Evolutionary conservation across 2,329 filamentous ascomycete species (phyloP).

Genomic region (Thelonectria rubi): DNA sequence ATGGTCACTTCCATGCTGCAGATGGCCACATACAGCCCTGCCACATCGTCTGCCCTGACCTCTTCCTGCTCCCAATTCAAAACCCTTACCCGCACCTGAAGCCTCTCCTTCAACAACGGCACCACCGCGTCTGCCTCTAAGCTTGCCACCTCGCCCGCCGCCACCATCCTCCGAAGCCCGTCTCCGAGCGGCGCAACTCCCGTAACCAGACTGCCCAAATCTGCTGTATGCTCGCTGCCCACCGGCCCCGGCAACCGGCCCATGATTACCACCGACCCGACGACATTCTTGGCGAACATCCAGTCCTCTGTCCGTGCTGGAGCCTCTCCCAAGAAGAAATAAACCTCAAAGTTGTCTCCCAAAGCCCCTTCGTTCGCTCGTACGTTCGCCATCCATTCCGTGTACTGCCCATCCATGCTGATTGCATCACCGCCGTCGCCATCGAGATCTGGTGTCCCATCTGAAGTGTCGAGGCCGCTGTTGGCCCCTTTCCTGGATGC

Average conservation of each 20-base stretch:
- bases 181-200: slow-evolving; percentile 63
- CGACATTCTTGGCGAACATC: slow-evolving; percentile 62
- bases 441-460: slow-evolving; percentile 39
- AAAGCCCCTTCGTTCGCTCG: slow-evolving; percentile 68
- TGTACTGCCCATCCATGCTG: slow-evolving; percentile 55
- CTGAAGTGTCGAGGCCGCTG: slow-evolving; percentile 15
- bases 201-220: slow-evolving; percentile 44
- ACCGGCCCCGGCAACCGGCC: slow-evolving; percentile 45
- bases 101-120: slow-evolving; percentile 52
- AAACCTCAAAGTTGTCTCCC: slow-evolving; percentile 67
- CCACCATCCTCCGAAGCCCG: slow-evolving; percentile 55
- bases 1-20: slow-evolving; percentile 44
- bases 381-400: slow-evolving; percentile 76
- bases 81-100: slow-evolving; percentile 47
- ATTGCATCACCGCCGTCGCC: slow-evolving; percentile 42
- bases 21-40: slow-evolving; percentile 45
- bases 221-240: slow-evolving; percentile 31
- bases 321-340: slow-evolving; percentile 72
- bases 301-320: slow-evolving; percentile 58
- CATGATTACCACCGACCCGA: slow-evolving; percentile 68
- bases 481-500: slow-evolving; percentile 32
- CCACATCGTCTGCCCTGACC: slow-evolving; percentile 39
- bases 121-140: slow-evolving; percentile 50
- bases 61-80: slow-evolving; percentile 39
- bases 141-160: slow-evolving; percentile 47